A percentile compares a stretch with the other conserved stretches of the same genome.
phyloP scores from a whole-genome alignment of 108 stramenopile genomes.

The Mayamaea pseudoterrestris region DNA sequence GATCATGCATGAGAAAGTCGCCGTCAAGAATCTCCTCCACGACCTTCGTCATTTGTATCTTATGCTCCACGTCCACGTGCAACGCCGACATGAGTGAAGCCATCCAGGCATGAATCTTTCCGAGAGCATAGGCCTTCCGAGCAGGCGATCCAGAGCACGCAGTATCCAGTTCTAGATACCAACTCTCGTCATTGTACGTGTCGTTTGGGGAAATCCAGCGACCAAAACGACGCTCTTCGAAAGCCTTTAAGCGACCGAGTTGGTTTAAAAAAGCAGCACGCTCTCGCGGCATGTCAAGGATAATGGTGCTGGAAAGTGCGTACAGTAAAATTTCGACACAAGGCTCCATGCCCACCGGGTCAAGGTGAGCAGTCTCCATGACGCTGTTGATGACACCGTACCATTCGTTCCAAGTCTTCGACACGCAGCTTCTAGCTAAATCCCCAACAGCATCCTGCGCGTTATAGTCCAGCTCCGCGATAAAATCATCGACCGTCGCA shows the following conservation, averaged over 20 bases:
- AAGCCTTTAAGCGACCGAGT: slow-evolving; percentile 51
- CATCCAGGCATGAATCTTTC: slow-evolving; percentile 49
- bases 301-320: slow-evolving; percentile 63
- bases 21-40: slow-evolving; percentile 59
- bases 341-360: slow-evolving; percentile 44
- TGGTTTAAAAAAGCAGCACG: slow-evolving; percentile 56
- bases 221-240: slow-evolving; percentile 27
- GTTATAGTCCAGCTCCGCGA: slow-evolving; percentile 4
- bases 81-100: slow-evolving; percentile 34
- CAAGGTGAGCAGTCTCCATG: slow-evolving; percentile 63
- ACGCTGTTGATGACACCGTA: slow-evolving; percentile 59
- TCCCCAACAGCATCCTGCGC: slow-evolving; percentile 15
- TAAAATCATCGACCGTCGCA: slow-evolving; percentile 29
- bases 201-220: neutral
- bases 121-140: slow-evolving; percentile 23
- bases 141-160: slow-evolving; percentile 3
- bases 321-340: slow-evolving; percentile 67
- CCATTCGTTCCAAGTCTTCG: slow-evolving; percentile 59
- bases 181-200: neutral
- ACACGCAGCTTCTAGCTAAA: slow-evolving; percentile 34
- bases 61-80: slow-evolving; percentile 25
- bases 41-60: slow-evolving; percentile 50
- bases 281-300: slow-evolving; percentile 68
- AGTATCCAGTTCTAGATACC: slow-evolving; percentile 18
- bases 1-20: slow-evolving; percentile 66